Evolutionary conservation across 441 rosid genomes (phyloP), one percentile per base, ranked within the genome.

Genomic region (Erodium chrysanthum): DNA sequence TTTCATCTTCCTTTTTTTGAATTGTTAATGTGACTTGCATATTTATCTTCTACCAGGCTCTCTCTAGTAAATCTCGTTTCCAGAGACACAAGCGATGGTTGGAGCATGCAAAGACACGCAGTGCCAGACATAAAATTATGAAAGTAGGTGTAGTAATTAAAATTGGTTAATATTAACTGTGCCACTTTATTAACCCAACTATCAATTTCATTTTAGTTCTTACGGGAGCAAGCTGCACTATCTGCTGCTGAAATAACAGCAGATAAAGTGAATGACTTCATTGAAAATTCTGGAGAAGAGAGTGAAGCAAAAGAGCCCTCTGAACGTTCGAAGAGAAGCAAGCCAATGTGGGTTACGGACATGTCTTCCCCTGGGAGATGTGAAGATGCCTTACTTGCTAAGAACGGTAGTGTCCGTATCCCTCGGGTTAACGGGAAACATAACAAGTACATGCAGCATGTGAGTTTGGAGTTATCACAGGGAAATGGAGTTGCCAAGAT

Each of bases 111-210:
- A 91, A 82, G 84, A 91, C 98, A 70, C 90, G 83, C 56, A 86
- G 97, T 80, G 98, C 98, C 77, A 88, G 97, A 65, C 97, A 94
- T 83, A 94, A 94, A 82, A 94, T 94, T 59, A 87, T 89, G 96
- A 94, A 88, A 71, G 98, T 91, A 82, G 68, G 81, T 73, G 62
- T 69, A 60, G 11, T 67, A 68, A 2, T 59, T 50, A 35, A 23
- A 37, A 58, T 64, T 20, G 10, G 37, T 27, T 27, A 1, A 27
- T 33, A 66, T 25, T 54, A 8, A 7, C 29, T 66, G 4, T 5
- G 40, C 7, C 52, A 20, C 52, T 56, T 66, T 61, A 23, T 65
- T 71, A 37, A 63, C 37, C 20, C 25, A 66, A 71, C 50, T 18
- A 33, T 71, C 58, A 54, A 72, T 67, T 75, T 78, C 52, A 77